Percentiles rank a stretch among this genome's conserved stretches.
Conservation (phyloP, 2,329 filamentous ascomycete genomes). For the Xylaria sp. region DNA sequence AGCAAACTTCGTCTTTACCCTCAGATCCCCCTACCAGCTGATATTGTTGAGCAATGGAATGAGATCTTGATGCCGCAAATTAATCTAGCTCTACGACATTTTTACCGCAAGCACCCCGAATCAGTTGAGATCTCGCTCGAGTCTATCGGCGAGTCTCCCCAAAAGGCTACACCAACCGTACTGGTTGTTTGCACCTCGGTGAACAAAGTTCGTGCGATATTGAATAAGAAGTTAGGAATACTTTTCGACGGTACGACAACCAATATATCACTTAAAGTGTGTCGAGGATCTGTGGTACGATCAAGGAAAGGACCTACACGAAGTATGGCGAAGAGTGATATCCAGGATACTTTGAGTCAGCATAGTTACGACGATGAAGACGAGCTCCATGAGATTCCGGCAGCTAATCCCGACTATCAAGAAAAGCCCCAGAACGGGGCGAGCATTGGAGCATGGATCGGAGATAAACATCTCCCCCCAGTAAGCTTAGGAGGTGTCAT, state of each 20-base stretch:
- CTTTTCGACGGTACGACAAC: slow-evolving; percentile 70
- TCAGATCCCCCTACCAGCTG: slow-evolving; percentile 66
- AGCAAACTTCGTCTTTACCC: slow-evolving; percentile 68
- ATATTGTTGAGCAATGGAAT: slow-evolving; percentile 78
- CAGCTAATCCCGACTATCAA: slow-evolving; percentile 81
- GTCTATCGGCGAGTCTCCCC: slow-evolving; percentile 75
- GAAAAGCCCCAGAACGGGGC: slow-evolving; percentile 83
- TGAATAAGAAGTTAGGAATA: slow-evolving; percentile 74
- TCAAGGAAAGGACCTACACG: slow-evolving; percentile 61
- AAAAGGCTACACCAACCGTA: slow-evolving; percentile 76
- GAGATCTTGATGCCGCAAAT: slow-evolving; percentile 76
- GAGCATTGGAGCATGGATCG: slow-evolving; percentile 91
- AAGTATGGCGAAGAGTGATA: slow-evolving; percentile 53
- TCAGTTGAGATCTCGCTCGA: slow-evolving; percentile 83
- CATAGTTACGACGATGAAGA: slow-evolving; percentile 49
- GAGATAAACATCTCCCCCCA: slow-evolving; percentile 85
- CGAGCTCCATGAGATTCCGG: slow-evolving; percentile 54
- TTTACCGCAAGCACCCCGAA: slow-evolving; percentile 78
- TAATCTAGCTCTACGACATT: slow-evolving; percentile 75
- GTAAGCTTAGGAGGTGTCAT: slow-evolving; percentile 92
- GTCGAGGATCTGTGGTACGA: slow-evolving; percentile 73
- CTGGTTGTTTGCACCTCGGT: slow-evolving; percentile 82
- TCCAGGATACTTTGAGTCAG: slow-evolving; percentile 48
- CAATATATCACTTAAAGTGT: slow-evolving; percentile 76
- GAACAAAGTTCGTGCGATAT: slow-evolving; percentile 74